A percentile compares a stretch with the other conserved stretches of the same genome.
Conservation (phyloP, 306 rosid genomes). For the Arachis stenosperma region DNA sequence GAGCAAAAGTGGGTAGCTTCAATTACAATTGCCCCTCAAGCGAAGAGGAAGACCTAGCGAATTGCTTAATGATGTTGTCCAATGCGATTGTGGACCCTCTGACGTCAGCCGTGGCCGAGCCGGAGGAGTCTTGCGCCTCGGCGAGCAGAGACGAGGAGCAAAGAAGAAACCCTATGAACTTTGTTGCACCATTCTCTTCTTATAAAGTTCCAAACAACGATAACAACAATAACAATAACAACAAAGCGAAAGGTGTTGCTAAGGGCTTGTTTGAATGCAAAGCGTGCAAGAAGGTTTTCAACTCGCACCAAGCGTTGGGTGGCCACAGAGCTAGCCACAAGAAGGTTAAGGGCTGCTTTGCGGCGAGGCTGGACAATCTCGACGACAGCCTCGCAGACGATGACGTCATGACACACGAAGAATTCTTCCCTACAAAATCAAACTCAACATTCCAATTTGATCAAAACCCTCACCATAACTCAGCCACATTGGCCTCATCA, state of each 20-base stretch:
- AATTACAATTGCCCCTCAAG: slow-evolving; percentile 65
- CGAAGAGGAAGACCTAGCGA: slow-evolving; percentile 91
- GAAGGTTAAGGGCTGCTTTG: slow-evolving; percentile 96
- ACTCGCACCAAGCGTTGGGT: slow-evolving; percentile 95
- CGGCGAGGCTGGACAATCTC: slow-evolving; percentile 63
- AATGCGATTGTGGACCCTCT: slow-evolving; percentile 66
- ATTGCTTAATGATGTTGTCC: slow-evolving; percentile 91
- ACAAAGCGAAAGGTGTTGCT: slow-evolving; percentile 59
- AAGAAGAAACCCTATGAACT: slow-evolving; percentile 53
- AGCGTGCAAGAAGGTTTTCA: slow-evolving; percentile 93
- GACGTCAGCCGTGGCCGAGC: slow-evolving; percentile 51
- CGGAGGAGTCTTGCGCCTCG: slow-evolving; percentile 82
- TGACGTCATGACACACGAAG: slow-evolving; percentile 63
- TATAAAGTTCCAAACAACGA: slow-evolving; percentile 38
- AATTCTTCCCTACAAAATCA: slow-evolving; percentile 61
- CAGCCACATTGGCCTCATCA: slow-evolving; percentile 47
- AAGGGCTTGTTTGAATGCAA: slow-evolving; percentile 83
- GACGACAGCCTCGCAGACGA: slow-evolving; percentile 58
- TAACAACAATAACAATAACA: slow-evolving; percentile 13
- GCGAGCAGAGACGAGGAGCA: slow-evolving; percentile 75
- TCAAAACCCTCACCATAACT: slow-evolving; percentile 35
- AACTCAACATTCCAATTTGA: slow-evolving; percentile 51
- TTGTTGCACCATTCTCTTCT: slow-evolving; percentile 58
- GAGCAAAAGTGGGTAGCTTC: slow-evolving; percentile 64
- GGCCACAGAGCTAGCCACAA: slow-evolving; percentile 98